Conservation (phyloP, 2,329 filamentous ascomycete species). For the Aureobasidium leucospermi region DNA sequence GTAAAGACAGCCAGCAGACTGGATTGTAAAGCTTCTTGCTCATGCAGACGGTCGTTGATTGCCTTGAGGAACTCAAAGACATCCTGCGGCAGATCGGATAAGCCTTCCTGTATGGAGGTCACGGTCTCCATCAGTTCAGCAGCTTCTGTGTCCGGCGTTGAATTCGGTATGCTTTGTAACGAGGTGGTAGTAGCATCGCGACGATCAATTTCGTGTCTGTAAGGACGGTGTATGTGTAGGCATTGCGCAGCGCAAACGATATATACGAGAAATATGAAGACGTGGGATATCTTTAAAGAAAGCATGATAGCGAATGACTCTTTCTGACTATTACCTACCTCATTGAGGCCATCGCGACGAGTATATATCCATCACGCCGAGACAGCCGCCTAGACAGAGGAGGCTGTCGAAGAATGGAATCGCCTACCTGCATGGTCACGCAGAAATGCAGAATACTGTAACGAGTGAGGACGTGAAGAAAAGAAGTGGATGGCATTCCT, state of each 20-base stretch:
- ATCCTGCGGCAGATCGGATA: not conserved
- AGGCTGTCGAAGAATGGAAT: slow-evolving; percentile 13
- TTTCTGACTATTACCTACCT: not conserved
- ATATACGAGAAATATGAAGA: not conserved
- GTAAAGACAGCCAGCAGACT: slow-evolving; percentile 4
- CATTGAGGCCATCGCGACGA: not conserved
- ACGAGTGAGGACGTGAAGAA: slow-evolving; percentile 6
- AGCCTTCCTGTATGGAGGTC: not conserved
- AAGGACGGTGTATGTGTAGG: slow-evolving; percentile 7
- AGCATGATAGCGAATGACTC: slow-evolving; percentile 3
- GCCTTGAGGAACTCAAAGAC: not conserved
- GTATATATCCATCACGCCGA: not conserved
- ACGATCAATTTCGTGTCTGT: not conserved
- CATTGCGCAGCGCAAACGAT: not conserved
- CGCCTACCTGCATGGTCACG: slow-evolving; percentile 5
- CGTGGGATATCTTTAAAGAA: not conserved
- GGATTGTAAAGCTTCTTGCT: not conserved
- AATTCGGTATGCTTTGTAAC: not conserved
- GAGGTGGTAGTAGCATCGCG: not conserved
- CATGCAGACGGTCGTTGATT: slow-evolving; percentile 2
- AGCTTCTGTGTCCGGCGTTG: not conserved
- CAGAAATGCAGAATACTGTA: slow-evolving; percentile 10
- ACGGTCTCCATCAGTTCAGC: not conserved
- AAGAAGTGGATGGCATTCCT: slow-evolving; percentile 7
- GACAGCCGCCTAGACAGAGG: not conserved